phyloP scores from a whole-genome alignment of 495 filamentous ascomycete species.

The Parmelia sp. region DNA sequence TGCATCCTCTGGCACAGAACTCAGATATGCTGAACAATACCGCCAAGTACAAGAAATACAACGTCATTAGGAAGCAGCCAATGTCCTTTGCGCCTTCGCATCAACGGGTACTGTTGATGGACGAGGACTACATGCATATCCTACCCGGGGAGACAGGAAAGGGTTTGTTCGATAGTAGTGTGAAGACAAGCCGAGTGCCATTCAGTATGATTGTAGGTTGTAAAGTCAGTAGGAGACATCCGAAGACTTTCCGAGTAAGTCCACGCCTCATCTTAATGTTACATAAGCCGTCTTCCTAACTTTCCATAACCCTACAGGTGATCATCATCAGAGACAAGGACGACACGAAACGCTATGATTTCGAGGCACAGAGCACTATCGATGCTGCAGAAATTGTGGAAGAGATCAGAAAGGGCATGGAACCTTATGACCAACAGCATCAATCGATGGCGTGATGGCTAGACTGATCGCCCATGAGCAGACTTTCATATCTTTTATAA shows the following conservation, averaged over 20 bases:
- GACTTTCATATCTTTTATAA: not conserved
- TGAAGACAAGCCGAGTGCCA: conserved; percentile 82
- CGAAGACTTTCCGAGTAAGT: conserved; percentile 78
- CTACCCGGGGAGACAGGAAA: conserved; percentile 63
- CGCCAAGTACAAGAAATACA: conserved; percentile 74
- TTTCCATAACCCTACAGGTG: conserved; percentile 39
- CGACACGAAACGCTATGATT: conserved; percentile 92
- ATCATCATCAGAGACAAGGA: conserved; percentile 76
- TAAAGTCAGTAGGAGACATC: conserved; percentile 85
- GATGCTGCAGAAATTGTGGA: conserved; percentile 86
- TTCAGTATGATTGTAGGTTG: conserved; percentile 90
- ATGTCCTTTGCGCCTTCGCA: conserved; percentile 87
- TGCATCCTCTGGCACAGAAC: conserved; percentile 75
- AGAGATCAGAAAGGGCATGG: conserved; percentile 67
- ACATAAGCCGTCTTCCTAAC: not conserved
- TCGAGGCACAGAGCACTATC: conserved; percentile 71
- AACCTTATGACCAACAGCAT: conserved; percentile 33
- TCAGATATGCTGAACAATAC: conserved; percentile 61
- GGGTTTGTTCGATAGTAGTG: conserved; percentile 43
- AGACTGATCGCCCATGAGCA: not conserved
- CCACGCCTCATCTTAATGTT: not conserved
- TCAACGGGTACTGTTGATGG: conserved; percentile 77
- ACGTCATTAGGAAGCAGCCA: conserved; percentile 85
- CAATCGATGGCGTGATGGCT: not conserved
- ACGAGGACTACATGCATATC: conserved; percentile 94